phyloP scores from a whole-genome alignment of 305 asterid genomes.

The Solanum hybrid region DNA sequence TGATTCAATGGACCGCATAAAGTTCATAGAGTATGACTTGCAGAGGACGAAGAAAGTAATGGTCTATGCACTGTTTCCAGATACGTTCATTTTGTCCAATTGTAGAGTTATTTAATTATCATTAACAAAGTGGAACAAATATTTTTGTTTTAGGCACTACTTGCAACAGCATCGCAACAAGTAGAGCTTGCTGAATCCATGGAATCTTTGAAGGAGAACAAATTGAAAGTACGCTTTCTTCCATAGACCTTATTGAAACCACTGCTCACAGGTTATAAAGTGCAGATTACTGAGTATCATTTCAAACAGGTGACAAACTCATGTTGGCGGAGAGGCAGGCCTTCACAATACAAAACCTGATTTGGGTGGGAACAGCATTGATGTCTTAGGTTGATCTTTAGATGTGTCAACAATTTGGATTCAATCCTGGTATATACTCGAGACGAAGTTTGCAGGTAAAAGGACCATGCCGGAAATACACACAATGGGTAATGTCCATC shows the following conservation, averaged over 20 bases:
- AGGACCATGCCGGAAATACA: background rate
- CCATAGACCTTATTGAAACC: background rate
- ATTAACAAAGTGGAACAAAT: conserved; percentile 6
- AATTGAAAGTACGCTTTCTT: conserved; percentile 38
- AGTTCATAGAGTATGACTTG: conserved; percentile 76
- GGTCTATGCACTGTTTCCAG: background rate
- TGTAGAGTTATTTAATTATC: background rate
- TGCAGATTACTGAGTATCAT: background rate
- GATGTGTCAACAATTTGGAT: background rate
- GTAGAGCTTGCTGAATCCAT: conserved; percentile 78
- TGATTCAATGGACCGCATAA: conserved; percentile 84
- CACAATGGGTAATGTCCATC: background rate
- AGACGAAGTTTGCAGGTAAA: background rate
- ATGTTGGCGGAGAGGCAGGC: conserved; percentile 58
- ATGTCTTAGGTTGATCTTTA: background rate
- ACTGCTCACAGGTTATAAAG: background rate
- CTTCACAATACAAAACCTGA: conserved; percentile 32
- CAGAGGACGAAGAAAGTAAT: conserved; percentile 75
- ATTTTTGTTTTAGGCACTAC: conserved; percentile 44
- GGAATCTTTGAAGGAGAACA: conserved; percentile 61
- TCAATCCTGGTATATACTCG: background rate
- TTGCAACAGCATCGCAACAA: conserved; percentile 81
- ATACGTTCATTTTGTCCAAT: conserved; percentile 4
- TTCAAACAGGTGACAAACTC: conserved; percentile 44
- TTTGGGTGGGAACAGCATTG: conserved; percentile 11